These are phyloP conservation scores for Hypoxylon rubiginosum DNA, from an alignment of 2,329 filamentous ascomycete genomes.

Conservation along the genomic window DNA sequence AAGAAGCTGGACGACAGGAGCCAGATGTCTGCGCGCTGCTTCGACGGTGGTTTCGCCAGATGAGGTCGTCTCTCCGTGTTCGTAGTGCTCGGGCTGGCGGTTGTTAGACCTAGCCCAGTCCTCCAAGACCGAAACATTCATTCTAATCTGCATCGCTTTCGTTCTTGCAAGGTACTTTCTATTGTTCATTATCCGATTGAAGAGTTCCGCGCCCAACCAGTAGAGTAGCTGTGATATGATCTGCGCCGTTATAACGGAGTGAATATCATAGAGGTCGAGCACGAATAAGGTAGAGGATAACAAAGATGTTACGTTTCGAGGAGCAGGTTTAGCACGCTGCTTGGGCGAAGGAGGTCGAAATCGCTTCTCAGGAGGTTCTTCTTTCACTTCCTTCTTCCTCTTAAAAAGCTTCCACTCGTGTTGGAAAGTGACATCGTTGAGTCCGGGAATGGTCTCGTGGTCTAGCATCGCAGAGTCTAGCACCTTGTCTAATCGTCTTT, in stretches of 20 bases:
- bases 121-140: constrained; percentile 96
- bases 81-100: constrained; percentile 93
- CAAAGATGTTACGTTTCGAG: constrained; percentile 94
- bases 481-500: constrained; percentile 95
- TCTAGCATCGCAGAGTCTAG: constrained; percentile 94
- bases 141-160: constrained; percentile 99
- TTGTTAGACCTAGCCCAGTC: constrained; percentile 97
- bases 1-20: constrained; percentile 90
- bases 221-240: constrained; percentile 94
- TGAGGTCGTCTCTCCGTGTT: constrained; percentile 87
- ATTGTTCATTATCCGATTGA: constrained; percentile 98
- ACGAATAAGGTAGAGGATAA: constrained; percentile 97
- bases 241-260: constrained; percentile 94
- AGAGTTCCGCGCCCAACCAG: constrained; percentile 95
- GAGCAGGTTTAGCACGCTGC: constrained; percentile 89
- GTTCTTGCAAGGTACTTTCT: constrained; percentile 93
- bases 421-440: constrained; percentile 96
- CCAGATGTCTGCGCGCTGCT: constrained; percentile 84
- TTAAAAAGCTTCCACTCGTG: constrained; percentile 99
- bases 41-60: constrained; percentile 91
- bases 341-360: constrained; percentile 95
- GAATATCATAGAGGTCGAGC: constrained; percentile 97
- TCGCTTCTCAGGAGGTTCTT: constrained; percentile 90
- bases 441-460: constrained; percentile 96
- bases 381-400: constrained; percentile 88